Evolutionary conservation across 1,284 basidiomycete species (phyloP).

Genomic region (Coniferiporia weirii): DNA sequence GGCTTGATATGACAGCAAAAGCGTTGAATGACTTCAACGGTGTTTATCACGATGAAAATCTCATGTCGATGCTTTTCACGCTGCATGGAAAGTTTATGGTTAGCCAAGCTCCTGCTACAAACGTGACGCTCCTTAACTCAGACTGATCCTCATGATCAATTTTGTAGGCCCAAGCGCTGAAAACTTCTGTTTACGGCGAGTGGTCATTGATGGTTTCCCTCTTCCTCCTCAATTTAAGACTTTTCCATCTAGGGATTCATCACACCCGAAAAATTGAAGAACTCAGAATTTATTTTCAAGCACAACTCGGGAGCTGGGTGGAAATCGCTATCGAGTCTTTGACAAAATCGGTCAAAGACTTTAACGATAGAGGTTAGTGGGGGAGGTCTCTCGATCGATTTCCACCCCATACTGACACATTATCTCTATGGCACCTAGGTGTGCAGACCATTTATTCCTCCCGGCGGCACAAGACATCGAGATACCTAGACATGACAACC

Average conservation of each 20-base stretch:
- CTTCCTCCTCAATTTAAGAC: background rate
- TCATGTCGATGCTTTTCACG: background rate
- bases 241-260: background rate
- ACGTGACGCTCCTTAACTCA: background rate
- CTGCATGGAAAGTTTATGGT: background rate
- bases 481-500: constrained; percentile 3
- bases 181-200: background rate
- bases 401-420: background rate
- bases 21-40: constrained; percentile 1
- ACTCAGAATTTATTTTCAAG: background rate
- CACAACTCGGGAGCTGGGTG: background rate
- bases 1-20: background rate
- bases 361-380: background rate
- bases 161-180: background rate
- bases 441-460: background rate
- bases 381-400: too few relatives aligned
- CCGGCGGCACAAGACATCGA: background rate
- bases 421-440: background rate
- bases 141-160: background rate
- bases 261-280: background rate
- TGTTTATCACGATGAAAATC: constrained; percentile 4
- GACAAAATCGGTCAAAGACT: background rate
- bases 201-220: background rate
- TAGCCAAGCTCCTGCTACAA: background rate
- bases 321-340: background rate